Evolutionary conservation across 169 alveolate species (phyloP).

Genomic region (Eimeria falciformis): DNA sequence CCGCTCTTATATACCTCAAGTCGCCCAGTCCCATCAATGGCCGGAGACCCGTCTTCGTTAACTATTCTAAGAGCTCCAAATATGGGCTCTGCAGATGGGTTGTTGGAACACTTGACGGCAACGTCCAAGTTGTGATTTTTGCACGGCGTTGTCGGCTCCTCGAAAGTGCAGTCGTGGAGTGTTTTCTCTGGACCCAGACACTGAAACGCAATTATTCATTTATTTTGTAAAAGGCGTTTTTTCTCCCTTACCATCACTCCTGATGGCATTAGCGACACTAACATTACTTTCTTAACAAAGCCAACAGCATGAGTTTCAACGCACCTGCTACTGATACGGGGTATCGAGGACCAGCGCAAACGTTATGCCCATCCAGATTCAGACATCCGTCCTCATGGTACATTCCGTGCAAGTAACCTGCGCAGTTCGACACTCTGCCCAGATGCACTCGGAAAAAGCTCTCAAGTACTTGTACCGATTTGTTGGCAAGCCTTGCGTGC

Average conservation of each 20-base stretch:
- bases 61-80: conserved; percentile 88
- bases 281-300: too few relatives aligned
- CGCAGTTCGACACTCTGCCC: neutral
- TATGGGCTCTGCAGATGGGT: conserved; percentile 79
- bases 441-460: neutral
- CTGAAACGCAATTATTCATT: too few relatives aligned
- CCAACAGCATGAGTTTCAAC: too few relatives aligned
- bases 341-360: conserved; percentile 88
- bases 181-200: conserved; percentile 87
- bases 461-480: conserved; percentile 77
- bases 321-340: conserved; percentile 85
- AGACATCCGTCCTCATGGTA: conserved; percentile 84
- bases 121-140: conserved; percentile 88
- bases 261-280: too few relatives aligned
- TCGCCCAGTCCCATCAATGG: conserved; percentile 86
- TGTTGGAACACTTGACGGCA: conserved; percentile 87
- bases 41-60: conserved; percentile 82
- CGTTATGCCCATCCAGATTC: conserved; percentile 86
- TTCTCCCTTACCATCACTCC: neutral
- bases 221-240: too few relatives aligned
- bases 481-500: conserved; percentile 90
- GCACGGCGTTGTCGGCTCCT: conserved; percentile 87
- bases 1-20: conserved; percentile 71
- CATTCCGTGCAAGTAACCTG: conserved; percentile 89
- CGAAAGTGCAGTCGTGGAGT: conserved; percentile 85